A percentile compares a stretch with the other conserved stretches of the same genome.
These are phyloP conservation scores for Dendrobium officinale DNA, from an alignment of 106 monocot species.

Conservation along the genomic window DNA sequence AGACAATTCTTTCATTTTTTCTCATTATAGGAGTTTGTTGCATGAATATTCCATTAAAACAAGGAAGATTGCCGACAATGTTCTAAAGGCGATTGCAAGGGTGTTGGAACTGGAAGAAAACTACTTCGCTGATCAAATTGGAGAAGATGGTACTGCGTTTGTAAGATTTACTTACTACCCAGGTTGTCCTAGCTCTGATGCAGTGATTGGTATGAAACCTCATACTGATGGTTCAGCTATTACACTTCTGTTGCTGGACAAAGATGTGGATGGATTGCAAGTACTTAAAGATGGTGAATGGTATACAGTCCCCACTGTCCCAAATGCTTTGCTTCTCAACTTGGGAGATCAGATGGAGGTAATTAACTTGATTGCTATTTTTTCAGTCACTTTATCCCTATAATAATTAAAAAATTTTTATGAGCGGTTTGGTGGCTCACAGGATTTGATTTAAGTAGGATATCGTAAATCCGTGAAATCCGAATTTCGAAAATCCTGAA, in stretches of 20 bases:
- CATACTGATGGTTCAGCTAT: conserved; percentile 40
- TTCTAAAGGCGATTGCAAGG: conserved; percentile 28
- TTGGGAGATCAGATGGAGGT: conserved; percentile 58
- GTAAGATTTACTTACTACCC: conserved; percentile 56
- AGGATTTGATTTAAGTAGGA: too few relatives aligned
- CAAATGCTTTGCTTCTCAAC: conserved; percentile 43
- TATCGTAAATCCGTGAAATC: too few relatives aligned
- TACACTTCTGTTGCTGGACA: conserved; percentile 34
- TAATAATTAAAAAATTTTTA: background rate
- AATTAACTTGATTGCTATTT: background rate
- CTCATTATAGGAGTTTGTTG: conserved; percentile 29
- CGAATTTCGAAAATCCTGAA: too few relatives aligned
- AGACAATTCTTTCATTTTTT: background rate
- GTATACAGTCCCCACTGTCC: conserved; percentile 27
- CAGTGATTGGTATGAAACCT: conserved; percentile 47
- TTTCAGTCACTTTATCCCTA: background rate
- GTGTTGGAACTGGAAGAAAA: conserved; percentile 31
- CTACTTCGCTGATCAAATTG: conserved; percentile 31
- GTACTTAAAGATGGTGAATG: conserved; percentile 40
- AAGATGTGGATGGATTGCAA: conserved; percentile 44
- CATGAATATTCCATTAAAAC: conserved; percentile 24
- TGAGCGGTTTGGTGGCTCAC: too few relatives aligned
- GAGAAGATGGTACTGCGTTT: conserved; percentile 19
- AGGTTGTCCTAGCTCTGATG: conserved; percentile 29
- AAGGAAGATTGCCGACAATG: conserved; percentile 17